A percentile compares a stretch with the other conserved stretches of the same genome.
These are phyloP conservation scores for Myxozyma vanderwaltii DNA, from an alignment of 805 yeast genomes.

Conservation along the genomic window DNA sequence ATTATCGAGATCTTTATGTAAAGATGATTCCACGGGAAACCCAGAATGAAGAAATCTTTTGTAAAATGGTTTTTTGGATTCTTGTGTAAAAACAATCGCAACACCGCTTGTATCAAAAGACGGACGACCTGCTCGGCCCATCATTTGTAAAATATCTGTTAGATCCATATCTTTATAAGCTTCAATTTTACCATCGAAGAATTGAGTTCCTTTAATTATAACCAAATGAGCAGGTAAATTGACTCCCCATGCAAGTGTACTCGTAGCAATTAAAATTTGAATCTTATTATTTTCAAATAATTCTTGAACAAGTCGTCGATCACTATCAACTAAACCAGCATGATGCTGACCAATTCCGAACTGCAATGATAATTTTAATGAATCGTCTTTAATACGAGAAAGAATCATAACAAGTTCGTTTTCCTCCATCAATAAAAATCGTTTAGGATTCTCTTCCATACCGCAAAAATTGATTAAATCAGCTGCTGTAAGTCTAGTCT, in stretches of 20 bases:
- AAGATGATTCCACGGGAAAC: conserved; percentile 78
- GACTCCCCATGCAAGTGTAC: conserved; percentile 88
- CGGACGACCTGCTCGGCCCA: conserved; percentile 86
- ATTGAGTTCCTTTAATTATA: conserved; percentile 72
- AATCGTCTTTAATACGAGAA: conserved; percentile 73
- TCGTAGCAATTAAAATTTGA: conserved; percentile 74
- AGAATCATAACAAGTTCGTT: conserved; percentile 57
- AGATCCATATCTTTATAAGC: conserved; percentile 79
- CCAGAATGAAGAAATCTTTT: conserved; percentile 78
- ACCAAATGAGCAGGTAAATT: conserved; percentile 80
- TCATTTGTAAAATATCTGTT: conserved; percentile 79
- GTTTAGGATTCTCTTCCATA: conserved; percentile 71
- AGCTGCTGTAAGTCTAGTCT: conserved; percentile 76
- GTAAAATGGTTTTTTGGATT: conserved; percentile 71
- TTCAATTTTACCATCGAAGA: conserved; percentile 60
- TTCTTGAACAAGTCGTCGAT: conserved; percentile 68
- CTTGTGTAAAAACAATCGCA: conserved; percentile 75
- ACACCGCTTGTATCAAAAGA: conserved; percentile 78
- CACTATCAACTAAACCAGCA: conserved; percentile 77
- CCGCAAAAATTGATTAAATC: conserved; percentile 80
- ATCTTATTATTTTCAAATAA: conserved; percentile 69
- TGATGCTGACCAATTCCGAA: conserved; percentile 83
- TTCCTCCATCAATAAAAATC: conserved; percentile 69
- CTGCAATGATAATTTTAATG: conserved; percentile 69
- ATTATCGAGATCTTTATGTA: conserved; percentile 74